Conservation (phyloP, 2,329 filamentous ascomycete genomes). For the Diaporthe sp. region DNA sequence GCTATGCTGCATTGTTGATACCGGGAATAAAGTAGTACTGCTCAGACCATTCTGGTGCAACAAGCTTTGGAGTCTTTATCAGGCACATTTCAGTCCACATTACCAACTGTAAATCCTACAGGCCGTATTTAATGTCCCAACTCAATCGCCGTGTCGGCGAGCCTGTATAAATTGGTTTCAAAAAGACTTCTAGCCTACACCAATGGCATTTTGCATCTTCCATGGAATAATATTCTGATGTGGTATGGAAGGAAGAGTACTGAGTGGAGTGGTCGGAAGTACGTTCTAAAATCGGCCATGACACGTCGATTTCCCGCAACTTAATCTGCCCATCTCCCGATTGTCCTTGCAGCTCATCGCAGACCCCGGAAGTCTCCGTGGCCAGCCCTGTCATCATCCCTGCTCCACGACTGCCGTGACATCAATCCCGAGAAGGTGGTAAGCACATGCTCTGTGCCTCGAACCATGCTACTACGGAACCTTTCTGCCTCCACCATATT, state of each 20-base stretch:
- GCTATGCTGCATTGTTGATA: neutral
- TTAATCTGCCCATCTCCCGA: conserved; percentile 15
- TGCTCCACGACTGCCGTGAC: neutral
- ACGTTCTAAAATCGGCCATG: neutral
- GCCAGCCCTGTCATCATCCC: neutral
- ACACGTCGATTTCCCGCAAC: conserved; percentile 28
- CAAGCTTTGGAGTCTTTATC: neutral
- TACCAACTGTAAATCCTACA: neutral
- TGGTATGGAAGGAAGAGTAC: neutral
- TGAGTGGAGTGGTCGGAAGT: neutral
- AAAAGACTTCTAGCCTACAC: neutral
- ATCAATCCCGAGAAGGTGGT: neutral
- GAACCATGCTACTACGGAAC: neutral
- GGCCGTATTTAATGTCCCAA: no score
- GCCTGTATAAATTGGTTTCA: neutral
- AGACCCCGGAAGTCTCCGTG: neutral
- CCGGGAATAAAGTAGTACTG: neutral
- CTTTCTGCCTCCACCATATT: neutral
- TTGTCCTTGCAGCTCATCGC: conserved; percentile 10
- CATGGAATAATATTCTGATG: neutral
- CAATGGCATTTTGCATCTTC: neutral
- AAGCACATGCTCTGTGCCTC: neutral
- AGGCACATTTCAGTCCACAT: neutral
- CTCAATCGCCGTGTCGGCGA: neutral
- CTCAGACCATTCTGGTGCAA: neutral